A percentile compares a stretch with the other conserved stretches of the same genome.
phyloP scores from a whole-genome alignment of 768 basidiomycete genomes.

The Russula earlei region DNA sequence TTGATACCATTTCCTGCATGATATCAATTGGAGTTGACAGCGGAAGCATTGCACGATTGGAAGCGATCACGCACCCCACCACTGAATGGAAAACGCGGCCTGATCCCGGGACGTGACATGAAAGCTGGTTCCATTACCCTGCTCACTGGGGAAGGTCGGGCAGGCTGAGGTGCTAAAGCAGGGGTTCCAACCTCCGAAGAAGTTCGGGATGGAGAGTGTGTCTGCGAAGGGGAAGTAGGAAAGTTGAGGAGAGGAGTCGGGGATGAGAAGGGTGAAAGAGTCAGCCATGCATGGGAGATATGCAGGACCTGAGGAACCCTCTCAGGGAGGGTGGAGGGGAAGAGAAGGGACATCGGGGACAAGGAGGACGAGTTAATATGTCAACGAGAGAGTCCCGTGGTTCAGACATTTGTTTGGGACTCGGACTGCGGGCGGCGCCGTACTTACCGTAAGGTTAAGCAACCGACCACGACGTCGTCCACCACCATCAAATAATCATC shows the following conservation, averaged over 20 bases:
- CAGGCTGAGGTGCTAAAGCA: constrained; percentile 47
- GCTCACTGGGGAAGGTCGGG: constrained; percentile 31
- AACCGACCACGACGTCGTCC: background rate
- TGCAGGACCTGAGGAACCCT: background rate
- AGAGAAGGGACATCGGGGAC: background rate
- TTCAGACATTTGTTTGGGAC: too few species aligned
- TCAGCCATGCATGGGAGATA: constrained; percentile 31
- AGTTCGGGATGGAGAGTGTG: constrained; percentile 37
- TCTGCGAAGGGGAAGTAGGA: constrained; percentile 53
- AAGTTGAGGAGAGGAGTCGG: constrained; percentile 60
- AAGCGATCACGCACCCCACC: constrained; percentile 45
- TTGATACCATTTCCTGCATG: constrained; percentile 53
- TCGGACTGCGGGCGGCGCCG: too few species aligned
- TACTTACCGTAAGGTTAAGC: too few species aligned
- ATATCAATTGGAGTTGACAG: background rate
- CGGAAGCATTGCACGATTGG: background rate
- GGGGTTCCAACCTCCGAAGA: constrained; percentile 59
- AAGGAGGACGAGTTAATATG: constrained; percentile 16
- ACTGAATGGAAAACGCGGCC: constrained; percentile 45
- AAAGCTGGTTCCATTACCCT: constrained; percentile 45
- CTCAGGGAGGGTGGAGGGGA: background rate
- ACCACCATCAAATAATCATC: constrained; percentile 1
- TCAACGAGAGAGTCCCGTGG: background rate
- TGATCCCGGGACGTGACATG: constrained; percentile 56
- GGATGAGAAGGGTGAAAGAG: constrained; percentile 36